Base-by-base conservation (phyloP, 179 eudicot genomes). In the Beta lomatogona region DNA sequence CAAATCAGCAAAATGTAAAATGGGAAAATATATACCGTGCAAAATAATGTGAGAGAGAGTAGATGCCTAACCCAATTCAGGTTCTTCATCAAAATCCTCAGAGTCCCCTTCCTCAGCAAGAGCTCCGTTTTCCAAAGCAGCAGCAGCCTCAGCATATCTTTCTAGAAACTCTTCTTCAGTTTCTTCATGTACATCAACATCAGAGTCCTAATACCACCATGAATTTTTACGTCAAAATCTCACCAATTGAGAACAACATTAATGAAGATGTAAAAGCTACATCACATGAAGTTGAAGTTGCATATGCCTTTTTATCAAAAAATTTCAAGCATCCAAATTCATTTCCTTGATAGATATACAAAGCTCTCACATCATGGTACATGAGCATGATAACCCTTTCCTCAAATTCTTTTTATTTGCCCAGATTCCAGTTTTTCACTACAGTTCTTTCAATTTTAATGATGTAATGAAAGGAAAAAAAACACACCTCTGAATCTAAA, bases 81-180 rank as follows among this genome's bases (percentile, higher is more conserved):
- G 90, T 67, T 89, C 93, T 82, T 85, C 87, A 68, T 89, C 95
- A 59, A 84, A 85, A 84, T 91, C 93, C 79, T 91, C 95, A 3
- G 80, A 78, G 65, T 89, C 95, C 66, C 84, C 94, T 73, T 93
- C 97, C 84, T 90, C 94, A 63, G 85, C 73, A 54, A 72, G 65
- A 46, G 88, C 85, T 53, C 92, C 95, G 77, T 87, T 77, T 85
- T 90, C 95, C 89, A 93, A 82, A 60, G 82, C 90, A 48, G 86
- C 87, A 25, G 94, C 97, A 75, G 93, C 92, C 79, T 92, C 83
- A 31, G 97, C 97, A 78, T 89, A 93, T 83, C 95, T 90, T 80
- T 92, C 86, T 64, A 93, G 82, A 83, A 93, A 93, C 75, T 93
- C 91, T 77, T 93, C 93, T 88, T 93, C 95, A 46, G 95, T 93